phyloP scores from a whole-genome alignment of 1,139 yeast genomes.

The Debaryomyces nepalensis region DNA sequence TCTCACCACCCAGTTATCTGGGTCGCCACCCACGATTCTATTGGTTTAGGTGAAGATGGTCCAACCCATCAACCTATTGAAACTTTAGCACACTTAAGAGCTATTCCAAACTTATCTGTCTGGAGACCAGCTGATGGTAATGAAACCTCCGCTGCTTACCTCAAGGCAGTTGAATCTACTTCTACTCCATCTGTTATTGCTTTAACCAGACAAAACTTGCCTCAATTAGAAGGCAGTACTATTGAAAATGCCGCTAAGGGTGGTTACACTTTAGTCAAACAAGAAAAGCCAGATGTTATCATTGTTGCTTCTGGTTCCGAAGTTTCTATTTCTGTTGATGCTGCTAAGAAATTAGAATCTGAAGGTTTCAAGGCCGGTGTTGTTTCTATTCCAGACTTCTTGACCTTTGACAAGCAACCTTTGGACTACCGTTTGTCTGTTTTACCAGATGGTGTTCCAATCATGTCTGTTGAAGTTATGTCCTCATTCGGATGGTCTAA shows the following conservation, averaged over 20 bases:
- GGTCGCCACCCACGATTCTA: slow-evolving; percentile 99
- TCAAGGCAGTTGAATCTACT: slow-evolving; percentile 69
- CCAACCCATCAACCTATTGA: slow-evolving; percentile 99
- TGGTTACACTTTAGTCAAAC: slow-evolving; percentile 78
- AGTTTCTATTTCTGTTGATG: slow-evolving; percentile 82
- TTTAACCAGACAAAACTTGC: slow-evolving; percentile 95
- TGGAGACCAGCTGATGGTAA: slow-evolving; percentile 99
- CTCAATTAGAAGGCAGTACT: slow-evolving; percentile 92
- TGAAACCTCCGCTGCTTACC: slow-evolving; percentile 97
- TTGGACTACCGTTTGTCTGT: slow-evolving; percentile 80
- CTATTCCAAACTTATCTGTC: slow-evolving; percentile 90
- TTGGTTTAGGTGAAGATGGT: slow-evolving; percentile 99
- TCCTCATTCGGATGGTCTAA: slow-evolving; percentile 91
- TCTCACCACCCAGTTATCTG: slow-evolving; percentile 93
- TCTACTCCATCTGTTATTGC: slow-evolving; percentile 90
- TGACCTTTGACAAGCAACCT: slow-evolving; percentile 85
- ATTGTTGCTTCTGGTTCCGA: slow-evolving; percentile 96
- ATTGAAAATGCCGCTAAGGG: slow-evolving; percentile 94
- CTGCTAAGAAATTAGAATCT: slow-evolving; percentile 66
- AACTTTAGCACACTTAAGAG: slow-evolving; percentile 97
- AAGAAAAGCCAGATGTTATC: slow-evolving; percentile 73
- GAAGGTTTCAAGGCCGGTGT: slow-evolving; percentile 78
- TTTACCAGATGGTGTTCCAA: slow-evolving; percentile 94
- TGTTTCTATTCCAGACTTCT: slow-evolving; percentile 93
- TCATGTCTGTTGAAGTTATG: slow-evolving; percentile 93